Evolutionary conservation across 352 stramenopile species (phyloP).

Genomic region (Pythium chondricola): DNA sequence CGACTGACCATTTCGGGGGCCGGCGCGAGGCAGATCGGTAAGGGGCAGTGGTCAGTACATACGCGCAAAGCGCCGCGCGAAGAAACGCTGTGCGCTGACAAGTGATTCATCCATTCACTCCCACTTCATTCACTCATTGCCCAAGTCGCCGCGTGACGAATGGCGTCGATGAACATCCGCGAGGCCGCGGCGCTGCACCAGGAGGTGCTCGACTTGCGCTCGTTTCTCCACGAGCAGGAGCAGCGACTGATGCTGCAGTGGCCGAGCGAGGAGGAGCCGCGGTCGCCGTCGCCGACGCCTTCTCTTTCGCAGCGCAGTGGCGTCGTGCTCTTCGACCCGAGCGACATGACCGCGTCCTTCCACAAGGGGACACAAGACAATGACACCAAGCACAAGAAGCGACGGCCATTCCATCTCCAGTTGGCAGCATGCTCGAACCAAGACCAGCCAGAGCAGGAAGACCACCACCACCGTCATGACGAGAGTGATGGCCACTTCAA

Average conservation of each 20-base stretch:
- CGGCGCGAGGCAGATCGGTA: not conserved
- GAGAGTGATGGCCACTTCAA: conserved; percentile 1
- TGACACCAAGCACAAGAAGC: not conserved
- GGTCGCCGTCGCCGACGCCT: conserved; percentile 11
- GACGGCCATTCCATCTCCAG: conserved; percentile 1
- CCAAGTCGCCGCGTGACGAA: no score
- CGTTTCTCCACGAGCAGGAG: not conserved
- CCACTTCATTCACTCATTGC: no score
- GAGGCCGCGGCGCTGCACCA: conserved; percentile 14
- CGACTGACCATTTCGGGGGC: conserved; percentile 13
- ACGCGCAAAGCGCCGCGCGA: no score
- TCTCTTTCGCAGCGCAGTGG: conserved; percentile 4
- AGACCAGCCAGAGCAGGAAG: conserved; percentile 4
- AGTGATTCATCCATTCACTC: not conserved
- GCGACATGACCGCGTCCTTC: not conserved
- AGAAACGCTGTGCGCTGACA: no score
- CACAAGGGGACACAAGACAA: not conserved
- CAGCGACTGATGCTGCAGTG: not conserved
- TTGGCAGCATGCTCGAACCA: conserved; percentile 2
- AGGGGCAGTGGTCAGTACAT: not conserved
- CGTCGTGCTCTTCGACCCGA: conserved; percentile 19
- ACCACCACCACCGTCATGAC: conserved; percentile 21
- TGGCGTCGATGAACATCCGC: conserved; percentile 12
- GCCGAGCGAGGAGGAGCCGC: conserved; percentile 8
- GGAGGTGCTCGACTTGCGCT: conserved; percentile 17